phyloP scores from a whole-genome alignment of 2,329 filamentous ascomycete genomes.

The Botrytis hyacinthi region DNA sequence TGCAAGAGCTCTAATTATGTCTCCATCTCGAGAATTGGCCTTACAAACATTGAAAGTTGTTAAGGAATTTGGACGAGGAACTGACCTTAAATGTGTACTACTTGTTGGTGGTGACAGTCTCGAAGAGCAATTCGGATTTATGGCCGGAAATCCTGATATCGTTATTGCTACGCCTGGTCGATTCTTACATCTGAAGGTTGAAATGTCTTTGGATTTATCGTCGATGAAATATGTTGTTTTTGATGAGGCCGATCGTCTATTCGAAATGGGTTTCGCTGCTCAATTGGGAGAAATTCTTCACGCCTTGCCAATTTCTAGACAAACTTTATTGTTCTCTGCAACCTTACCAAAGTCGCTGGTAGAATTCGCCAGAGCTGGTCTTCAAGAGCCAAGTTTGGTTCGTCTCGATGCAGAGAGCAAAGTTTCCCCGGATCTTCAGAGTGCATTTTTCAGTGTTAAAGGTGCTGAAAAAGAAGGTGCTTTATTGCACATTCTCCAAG shows the following conservation, averaged over 20 bases:
- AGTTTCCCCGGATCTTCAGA: conserved; percentile 92
- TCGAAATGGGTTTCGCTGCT: conserved; percentile 97
- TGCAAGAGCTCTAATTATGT: conserved; percentile 81
- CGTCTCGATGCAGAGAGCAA: conserved; percentile 93
- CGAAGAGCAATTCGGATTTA: conserved; percentile 90
- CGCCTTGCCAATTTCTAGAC: conserved; percentile 76
- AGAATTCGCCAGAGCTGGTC: conserved; percentile 89
- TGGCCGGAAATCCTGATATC: conserved; percentile 94
- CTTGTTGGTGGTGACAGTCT: conserved; percentile 93
- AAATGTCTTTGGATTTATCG: conserved; percentile 89
- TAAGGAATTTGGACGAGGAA: conserved; percentile 87
- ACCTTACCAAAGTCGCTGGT: conserved; percentile 92
- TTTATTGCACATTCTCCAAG: conserved; percentile 81
- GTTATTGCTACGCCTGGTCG: conserved; percentile 95
- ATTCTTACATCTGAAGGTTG: conserved; percentile 94
- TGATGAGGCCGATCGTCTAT: conserved; percentile 93
- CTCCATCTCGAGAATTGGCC: conserved; percentile 89
- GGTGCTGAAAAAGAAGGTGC: conserved; percentile 91
- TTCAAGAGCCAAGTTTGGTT: conserved; percentile 88
- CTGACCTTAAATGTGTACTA: conserved; percentile 85
- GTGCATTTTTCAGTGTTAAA: conserved; percentile 91
- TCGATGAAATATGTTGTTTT: conserved; percentile 95
- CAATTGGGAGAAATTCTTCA: conserved; percentile 93
- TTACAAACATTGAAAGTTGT: conserved; percentile 95
- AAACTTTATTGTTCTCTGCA: conserved; percentile 92